Evolutionary conservation across 1,284 basidiomycete species (phyloP), one percentile per base, ranked within the genome.

Genomic region (Irpex rosettiformis): DNA sequence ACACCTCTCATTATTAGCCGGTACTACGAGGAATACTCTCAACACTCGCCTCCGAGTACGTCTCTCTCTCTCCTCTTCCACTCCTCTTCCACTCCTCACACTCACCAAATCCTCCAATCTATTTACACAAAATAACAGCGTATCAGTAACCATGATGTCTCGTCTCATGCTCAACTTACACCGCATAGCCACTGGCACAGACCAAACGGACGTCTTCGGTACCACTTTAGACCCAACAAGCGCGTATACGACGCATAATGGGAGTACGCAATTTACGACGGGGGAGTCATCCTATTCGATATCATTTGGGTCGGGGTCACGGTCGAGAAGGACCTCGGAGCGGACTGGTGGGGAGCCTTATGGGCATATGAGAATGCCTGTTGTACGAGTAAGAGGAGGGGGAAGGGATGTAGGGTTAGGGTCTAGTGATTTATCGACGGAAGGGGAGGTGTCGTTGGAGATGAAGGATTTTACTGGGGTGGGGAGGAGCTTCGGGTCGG

Each of bases 71-170:
- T n/a, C n/a, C n/a, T n/a, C n/a, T 42, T 10, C 18, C 13, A 10
- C n/a, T 27, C 6, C 37, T 48, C 3, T 24, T 13, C n/a, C 25
- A 43, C 8, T 43, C 27, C n/a, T 27, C 24, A 8, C 33, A 37
- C 10, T 11, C 10, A 16, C 10, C 16, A 11, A 6, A 37, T 22
- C 4, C 27, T 21, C 7, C 37, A 6, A 24, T 40, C 52, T 52
- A 24, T 56, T 33, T 33, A 3, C 22, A n/a, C n/a, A n/a, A n/a
- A n/a, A n/a, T n/a, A n/a, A 8, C 22, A 62, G 61, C 57, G 30
- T 63, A 27, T 63, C 62, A 3, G 60, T 61, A 16, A 63, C 57
- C 3, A 54, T 63, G 62, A 63, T 57, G 55, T 61, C 56, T 24
- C 48, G 62, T 6, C 55, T 63, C 13, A 59, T 63, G 59, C 59